phyloP scores from a whole-genome alignment of 2,329 filamentous ascomycete genomes.

The Capronia coronata region DNA sequence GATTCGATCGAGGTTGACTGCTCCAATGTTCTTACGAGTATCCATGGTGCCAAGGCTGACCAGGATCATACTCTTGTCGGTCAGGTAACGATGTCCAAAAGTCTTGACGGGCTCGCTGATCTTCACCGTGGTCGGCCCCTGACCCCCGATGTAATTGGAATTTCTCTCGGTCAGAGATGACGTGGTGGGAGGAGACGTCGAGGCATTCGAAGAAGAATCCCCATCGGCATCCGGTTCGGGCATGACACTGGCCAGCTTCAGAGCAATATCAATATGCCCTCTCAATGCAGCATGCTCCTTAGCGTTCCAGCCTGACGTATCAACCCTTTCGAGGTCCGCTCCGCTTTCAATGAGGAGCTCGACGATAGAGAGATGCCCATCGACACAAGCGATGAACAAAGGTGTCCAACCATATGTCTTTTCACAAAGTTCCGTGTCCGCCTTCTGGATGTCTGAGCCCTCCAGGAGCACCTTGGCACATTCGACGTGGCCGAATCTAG shows the following conservation, averaged over 20 bases:
- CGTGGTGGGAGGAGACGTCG: conserved; percentile 32
- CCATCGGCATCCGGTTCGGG: conserved; percentile 33
- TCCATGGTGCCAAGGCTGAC: conserved; percentile 96
- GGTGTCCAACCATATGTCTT: conserved; percentile 90
- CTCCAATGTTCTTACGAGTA: conserved; percentile 69
- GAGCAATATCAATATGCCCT: conserved; percentile 77
- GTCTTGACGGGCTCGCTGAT: conserved; percentile 77
- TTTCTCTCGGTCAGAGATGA: conserved; percentile 40
- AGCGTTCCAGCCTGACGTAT: conserved; percentile 89
- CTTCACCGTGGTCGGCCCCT: conserved; percentile 39
- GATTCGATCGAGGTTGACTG: conserved; percentile 82
- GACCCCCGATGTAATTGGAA: conserved; percentile 33
- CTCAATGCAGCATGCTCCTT: conserved; percentile 87
- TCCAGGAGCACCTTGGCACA: conserved; percentile 72
- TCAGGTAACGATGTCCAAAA: conserved; percentile 93
- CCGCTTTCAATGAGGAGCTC: conserved; percentile 71
- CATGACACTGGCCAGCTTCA: conserved; percentile 56
- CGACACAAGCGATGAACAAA: conserved; percentile 86
- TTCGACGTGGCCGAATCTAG: conserved; percentile 74
- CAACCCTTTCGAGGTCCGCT: conserved; percentile 65
- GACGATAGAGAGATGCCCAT: conserved; percentile 70
- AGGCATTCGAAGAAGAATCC: conserved; percentile 31
- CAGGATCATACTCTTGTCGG: conserved; percentile 77
- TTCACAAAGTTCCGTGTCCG: conserved; percentile 69
- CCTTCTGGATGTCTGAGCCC: conserved; percentile 63